These are phyloP conservation scores for Lippia alba DNA, from an alignment of 305 asterid genomes.

Conservation along the genomic window DNA sequence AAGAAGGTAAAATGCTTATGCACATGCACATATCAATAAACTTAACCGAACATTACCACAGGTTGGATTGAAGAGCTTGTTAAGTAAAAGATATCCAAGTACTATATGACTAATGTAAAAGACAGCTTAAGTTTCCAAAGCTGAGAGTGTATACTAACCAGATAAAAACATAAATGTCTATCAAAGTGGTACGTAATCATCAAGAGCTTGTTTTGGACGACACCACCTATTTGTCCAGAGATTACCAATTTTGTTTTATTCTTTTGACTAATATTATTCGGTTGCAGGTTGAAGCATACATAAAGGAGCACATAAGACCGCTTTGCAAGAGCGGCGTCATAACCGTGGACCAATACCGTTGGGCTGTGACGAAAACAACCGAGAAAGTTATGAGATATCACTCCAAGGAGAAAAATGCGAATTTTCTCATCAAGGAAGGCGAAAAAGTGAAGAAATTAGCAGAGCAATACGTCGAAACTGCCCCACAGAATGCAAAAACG, in stretches of 20 bases:
- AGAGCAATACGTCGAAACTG: slow-evolving; percentile 81
- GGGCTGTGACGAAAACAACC: slow-evolving; percentile 93
- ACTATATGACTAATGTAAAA: background rate
- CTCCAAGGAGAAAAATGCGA: slow-evolving; percentile 80
- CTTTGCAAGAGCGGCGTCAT: slow-evolving; percentile 98
- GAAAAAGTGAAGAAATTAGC: slow-evolving; percentile 97
- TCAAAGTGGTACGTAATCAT: background rate
- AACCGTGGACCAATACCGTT: slow-evolving; percentile 86
- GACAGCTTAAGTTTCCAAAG: background rate
- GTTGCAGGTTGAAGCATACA: slow-evolving; percentile 86
- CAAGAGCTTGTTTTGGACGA: background rate
- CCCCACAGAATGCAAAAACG: slow-evolving; percentile 57
- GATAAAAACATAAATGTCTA: background rate
- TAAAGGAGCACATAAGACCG: slow-evolving; percentile 95
- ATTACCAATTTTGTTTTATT: no score
- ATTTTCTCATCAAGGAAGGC: slow-evolving; percentile 96
- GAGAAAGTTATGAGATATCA: slow-evolving; percentile 97
- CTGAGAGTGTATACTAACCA: background rate
- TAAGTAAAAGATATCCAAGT: background rate
- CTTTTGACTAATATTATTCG: background rate
- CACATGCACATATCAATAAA: background rate
- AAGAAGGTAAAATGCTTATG: slow-evolving; percentile 63
- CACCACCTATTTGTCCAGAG: no score
- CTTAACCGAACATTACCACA: background rate
- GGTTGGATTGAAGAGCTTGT: background rate